phyloP scores from a whole-genome alignment of 352 stramenopile genomes.

The Globisporangium paroecandrum region DNA sequence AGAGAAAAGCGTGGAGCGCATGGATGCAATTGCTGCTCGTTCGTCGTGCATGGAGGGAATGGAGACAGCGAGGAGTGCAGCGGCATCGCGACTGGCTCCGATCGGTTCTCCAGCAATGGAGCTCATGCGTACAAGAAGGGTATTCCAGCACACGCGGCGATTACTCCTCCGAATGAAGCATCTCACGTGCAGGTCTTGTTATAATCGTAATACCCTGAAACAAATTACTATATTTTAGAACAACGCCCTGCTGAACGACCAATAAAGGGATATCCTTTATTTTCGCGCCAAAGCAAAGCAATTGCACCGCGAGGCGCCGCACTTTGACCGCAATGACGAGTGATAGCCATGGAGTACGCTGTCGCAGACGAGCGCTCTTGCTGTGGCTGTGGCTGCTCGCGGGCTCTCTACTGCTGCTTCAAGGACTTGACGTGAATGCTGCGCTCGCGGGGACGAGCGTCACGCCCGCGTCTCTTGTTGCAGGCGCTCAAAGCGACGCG shows the following conservation, averaged over 20 bases:
- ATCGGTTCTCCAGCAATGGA: constrained; percentile 6
- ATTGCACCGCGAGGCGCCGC: too few species aligned
- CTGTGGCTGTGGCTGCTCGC: neutral
- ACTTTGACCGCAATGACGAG: too few species aligned
- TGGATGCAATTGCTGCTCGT: constrained; percentile 22
- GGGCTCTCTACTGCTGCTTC: neutral
- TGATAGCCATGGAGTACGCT: too few species aligned
- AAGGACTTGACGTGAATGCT: constrained; percentile 10
- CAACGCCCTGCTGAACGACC: too few species aligned
- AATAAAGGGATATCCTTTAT: too few species aligned
- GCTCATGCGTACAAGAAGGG: neutral
- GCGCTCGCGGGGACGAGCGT: constrained; percentile 25
- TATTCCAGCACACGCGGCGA: neutral
- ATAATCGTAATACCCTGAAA: too few species aligned
- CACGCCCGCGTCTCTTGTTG: constrained; percentile 20
- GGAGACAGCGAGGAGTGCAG: constrained; percentile 10
- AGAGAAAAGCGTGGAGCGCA: constrained; percentile 6
- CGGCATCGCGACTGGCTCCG: constrained; percentile 3
- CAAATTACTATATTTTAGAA: too few species aligned
- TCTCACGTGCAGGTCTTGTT: too few species aligned
- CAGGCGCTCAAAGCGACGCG: constrained; percentile 21
- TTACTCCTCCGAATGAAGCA: neutral
- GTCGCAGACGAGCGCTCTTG: neutral
- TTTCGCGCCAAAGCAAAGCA: too few species aligned
- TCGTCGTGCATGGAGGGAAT: constrained; percentile 2